These are phyloP conservation scores for Hygrophorus russula DNA, from an alignment of 768 basidiomycete genomes.

Conservation along the genomic window DNA sequence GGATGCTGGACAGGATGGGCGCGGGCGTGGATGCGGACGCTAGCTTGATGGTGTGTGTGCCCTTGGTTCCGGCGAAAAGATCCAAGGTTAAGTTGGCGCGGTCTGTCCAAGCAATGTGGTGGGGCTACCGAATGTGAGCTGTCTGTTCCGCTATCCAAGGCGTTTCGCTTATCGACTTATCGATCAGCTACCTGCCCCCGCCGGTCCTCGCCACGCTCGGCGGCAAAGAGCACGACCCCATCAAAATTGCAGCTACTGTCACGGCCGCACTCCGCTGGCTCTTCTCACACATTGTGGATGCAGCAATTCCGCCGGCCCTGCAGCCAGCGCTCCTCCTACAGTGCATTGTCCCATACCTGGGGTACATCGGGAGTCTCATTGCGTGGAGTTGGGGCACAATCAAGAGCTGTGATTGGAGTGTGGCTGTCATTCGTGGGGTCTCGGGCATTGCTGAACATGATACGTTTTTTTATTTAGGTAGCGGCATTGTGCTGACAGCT, in stretches of 20 bases:
- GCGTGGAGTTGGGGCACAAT: constrained; percentile 74
- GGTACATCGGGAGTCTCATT: constrained; percentile 69
- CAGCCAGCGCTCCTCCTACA: constrained; percentile 45
- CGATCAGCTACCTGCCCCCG: constrained; percentile 64
- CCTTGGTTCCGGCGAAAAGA: too few species aligned
- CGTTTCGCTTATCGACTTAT: neutral
- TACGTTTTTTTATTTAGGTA: constrained; percentile 33
- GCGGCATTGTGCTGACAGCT: constrained; percentile 67
- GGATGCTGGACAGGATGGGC: too few species aligned
- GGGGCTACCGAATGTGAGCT: constrained; percentile 71
- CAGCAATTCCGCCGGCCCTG: constrained; percentile 44
- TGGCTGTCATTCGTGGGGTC: too few species aligned
- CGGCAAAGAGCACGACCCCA: constrained; percentile 55
- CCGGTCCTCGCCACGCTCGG: constrained; percentile 57
- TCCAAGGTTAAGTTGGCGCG: too few species aligned
- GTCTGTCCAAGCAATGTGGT: constrained; percentile 61
- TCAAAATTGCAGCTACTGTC: constrained; percentile 60
- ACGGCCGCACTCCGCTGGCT: constrained; percentile 60
- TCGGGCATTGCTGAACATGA: constrained; percentile 14
- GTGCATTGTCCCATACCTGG: constrained; percentile 52
- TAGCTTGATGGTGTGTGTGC: too few species aligned
- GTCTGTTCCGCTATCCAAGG: neutral
- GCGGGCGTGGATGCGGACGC: too few species aligned
- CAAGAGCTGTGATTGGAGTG: constrained; percentile 60
- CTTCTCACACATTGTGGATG: too few species aligned